Percentiles rank a stretch among this genome's conserved stretches.
phyloP scores from a whole-genome alignment of 1,284 basidiomycete species.

The Kwoniella shivajii region DNA sequence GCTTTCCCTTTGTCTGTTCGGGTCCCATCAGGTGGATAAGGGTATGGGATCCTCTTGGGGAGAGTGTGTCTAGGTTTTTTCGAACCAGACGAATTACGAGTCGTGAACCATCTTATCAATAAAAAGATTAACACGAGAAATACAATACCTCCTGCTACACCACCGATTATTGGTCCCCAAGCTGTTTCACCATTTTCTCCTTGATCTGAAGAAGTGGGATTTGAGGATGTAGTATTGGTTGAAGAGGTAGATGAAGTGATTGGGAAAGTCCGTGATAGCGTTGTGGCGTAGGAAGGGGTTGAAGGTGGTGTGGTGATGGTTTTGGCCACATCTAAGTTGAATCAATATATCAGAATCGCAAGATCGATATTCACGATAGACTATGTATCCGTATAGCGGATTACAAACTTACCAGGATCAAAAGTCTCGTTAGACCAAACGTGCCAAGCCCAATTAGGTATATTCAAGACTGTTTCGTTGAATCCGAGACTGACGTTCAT shows the following conservation, averaged over 20 bases:
- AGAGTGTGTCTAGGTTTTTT: conserved; percentile 6
- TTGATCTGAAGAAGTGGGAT: background rate
- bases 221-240: conserved; percentile 2
- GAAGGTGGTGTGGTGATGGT: conserved; percentile 9
- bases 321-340: conserved; percentile 2
- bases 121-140: conserved; percentile 20
- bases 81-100: background rate
- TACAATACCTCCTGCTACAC: conserved; percentile 21
- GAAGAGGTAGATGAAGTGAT: conserved; percentile 9
- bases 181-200: background rate
- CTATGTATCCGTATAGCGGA: background rate
- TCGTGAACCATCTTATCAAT: conserved; percentile 7
- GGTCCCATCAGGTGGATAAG: conserved; percentile 9
- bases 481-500: too few relatives aligned
- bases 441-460: too few relatives aligned
- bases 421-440: too few relatives aligned
- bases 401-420: too few relatives aligned
- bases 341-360: too few relatives aligned
- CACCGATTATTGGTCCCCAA: conserved; percentile 29
- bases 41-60: conserved; percentile 11
- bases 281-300: conserved; percentile 17
- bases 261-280: conserved; percentile 33
- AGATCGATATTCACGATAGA: background rate
- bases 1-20: background rate
- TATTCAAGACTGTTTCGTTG: too few relatives aligned